Evolutionary conservation across 306 rosid species (phyloP).

Genomic region (Dalbergia oliveri): DNA sequence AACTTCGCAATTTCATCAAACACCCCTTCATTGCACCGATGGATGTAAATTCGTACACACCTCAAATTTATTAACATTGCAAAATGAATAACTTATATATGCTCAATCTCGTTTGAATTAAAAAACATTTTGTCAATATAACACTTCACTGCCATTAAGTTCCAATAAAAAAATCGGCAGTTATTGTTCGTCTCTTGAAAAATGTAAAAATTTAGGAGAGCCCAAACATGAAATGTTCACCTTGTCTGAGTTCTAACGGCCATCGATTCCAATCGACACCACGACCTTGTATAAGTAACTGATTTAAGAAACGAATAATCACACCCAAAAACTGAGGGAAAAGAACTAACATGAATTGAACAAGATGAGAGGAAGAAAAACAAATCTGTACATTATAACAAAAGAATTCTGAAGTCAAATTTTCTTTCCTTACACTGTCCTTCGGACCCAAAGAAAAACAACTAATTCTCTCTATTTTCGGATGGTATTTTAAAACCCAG

Average conservation of each 20-base stretch:
- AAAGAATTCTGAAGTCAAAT: constrained; percentile 35
- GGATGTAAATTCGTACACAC: background rate
- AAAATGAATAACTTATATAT: background rate
- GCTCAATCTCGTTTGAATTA: background rate
- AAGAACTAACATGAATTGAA: background rate
- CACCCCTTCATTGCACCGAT: background rate
- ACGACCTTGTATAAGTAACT: background rate
- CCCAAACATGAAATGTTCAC: background rate
- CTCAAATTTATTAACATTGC: background rate
- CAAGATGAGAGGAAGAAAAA: background rate
- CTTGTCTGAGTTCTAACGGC: background rate
- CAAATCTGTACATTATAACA: constrained; percentile 15
- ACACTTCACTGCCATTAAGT: background rate
- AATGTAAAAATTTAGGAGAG: no score
- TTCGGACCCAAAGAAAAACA: background rate
- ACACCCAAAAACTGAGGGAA: background rate
- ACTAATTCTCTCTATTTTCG: background rate
- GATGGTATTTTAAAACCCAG: background rate
- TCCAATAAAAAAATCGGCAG: background rate
- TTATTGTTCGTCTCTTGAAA: background rate
- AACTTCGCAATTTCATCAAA: background rate
- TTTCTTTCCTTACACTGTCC: constrained; percentile 3
- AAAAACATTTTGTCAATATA: background rate
- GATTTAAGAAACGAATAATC: background rate
- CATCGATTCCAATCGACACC: background rate